Evolutionary conservation across 78 protist genomes (phyloP), one percentile per base, ranked within the genome.

Genomic region (Planoprotostelium fungivorum): DNA sequence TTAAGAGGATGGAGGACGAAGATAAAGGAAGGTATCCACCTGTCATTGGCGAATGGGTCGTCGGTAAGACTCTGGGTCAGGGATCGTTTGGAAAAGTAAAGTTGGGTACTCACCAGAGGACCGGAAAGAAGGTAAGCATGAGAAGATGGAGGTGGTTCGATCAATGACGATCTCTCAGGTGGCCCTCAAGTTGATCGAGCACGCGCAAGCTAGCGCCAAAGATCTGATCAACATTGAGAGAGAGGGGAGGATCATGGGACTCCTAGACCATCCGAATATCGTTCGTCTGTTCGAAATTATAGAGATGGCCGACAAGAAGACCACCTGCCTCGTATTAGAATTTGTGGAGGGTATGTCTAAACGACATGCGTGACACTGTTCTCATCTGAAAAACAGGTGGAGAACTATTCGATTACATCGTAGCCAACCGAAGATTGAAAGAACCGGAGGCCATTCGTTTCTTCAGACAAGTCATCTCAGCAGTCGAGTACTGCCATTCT

Each of bases 321-420:
- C 85, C 84, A 89, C 95, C 0, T 93, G 84, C 63, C 38, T 93
- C 37, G 38, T 93, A 0, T 90, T 89, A 0, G 95, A 93, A 34
- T 93, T 88, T 87, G 85, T 88, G 16, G 73, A 51, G 16, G 73
- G 73, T 51, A 51, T 51, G 73, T 51, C 16, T 25, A 51, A 5
- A n/a, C n/a, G 73, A 51, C 73, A 51, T 16, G 73, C 5, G 16
- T 51, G 73, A 51, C 73, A n/a, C n/a, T n/a, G 73, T 25, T 5
- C 73, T 5, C 31, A 51, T 51, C 73, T 51, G 73, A 51, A 25
- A 51, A 51, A 25, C 91, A 28, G 92, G 92, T n/a, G 95, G 95
- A 1, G 95, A 93, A 35, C 10, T 93, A 36, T 93, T 93, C 83
- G 98, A 96, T 73, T 96, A 93, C 38, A 88, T 93, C 23, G 92